Base-by-base conservation (phyloP, 768 basidiomycete species). In the Panaeolus papilionaceus region DNA sequence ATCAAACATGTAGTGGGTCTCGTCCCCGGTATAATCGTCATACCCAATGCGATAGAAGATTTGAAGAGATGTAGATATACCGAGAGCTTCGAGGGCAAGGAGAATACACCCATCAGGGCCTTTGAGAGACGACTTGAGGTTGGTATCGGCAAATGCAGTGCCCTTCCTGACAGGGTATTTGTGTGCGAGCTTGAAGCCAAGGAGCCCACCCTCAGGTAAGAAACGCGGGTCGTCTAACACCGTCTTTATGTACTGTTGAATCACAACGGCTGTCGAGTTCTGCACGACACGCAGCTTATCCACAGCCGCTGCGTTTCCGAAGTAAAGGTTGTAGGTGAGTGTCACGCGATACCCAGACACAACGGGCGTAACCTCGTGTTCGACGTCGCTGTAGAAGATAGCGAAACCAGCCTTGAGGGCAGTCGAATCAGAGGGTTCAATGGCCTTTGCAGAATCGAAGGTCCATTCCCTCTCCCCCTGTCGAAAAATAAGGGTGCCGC, bases 321-420 rank as follows among this genome's bases (percentile, higher is more conserved):
- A 75, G 68, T 78, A 81, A 45, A 82, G 79, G 69, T 82, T 82
- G 72, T 81, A 83, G 0, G 81, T 84, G 49, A 84, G 68, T 0
- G 82, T 82, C 7, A 85, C 76, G 1, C 82, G 77, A 70, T 81
- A 69, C 0, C 83, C 83, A 0, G 79, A 76, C 0, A 64, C 70
- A 5, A 83, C 80, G 9, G 71, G 69, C 1, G 70, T 20, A 26
- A 83, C 81, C 71, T 83, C 81, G 49, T 83, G 81, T 63, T 81
- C 81, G 61, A 84, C 77, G 66, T 83, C 81, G 70, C 79, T 79
- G 66, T 72, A 79, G 68, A 79, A 79, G 11, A 77, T 79, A 38
- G 78, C 75, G 16, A 78, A 80, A 10, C 74, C 77, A 14, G 78
- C 71, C 8, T 76, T 6, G 81, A 72, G 38, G 4, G 65, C 11